Evolutionary conservation across 1,139 yeast genomes (phyloP).

Genomic region (Taiozyma sp.): DNA sequence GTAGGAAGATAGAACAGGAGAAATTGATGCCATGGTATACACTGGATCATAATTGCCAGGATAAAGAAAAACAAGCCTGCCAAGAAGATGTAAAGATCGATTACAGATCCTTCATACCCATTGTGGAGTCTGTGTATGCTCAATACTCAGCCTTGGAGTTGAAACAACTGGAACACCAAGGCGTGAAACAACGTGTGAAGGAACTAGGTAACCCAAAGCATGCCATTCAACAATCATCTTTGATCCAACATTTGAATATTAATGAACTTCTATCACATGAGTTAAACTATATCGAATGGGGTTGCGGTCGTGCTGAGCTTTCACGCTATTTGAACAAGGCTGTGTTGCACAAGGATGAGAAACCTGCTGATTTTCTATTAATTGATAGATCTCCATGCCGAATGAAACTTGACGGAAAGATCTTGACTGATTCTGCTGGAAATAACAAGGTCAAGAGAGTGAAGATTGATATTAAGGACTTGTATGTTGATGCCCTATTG

Average conservation of each 20-base stretch:
- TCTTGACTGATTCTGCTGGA: slow-evolving; percentile 44
- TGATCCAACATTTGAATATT: slow-evolving; percentile 61
- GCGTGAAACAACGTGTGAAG: slow-evolving; percentile 23
- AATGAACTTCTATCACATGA: slow-evolving; percentile 34
- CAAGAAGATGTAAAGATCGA: slow-evolving; percentile 15
- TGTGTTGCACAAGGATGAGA: slow-evolving; percentile 24
- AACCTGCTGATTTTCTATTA: slow-evolving; percentile 44
- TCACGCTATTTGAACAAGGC: slow-evolving; percentile 61
- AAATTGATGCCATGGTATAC: slow-evolving; percentile 35
- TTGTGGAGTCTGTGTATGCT: slow-evolving; percentile 26
- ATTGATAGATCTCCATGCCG: slow-evolving; percentile 77
- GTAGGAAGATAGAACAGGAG: slow-evolving; percentile 28
- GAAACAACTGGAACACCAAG: slow-evolving; percentile 19
- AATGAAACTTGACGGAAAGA: slow-evolving; percentile 71
- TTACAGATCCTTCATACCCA: slow-evolving; percentile 29
- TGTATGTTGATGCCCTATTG: slow-evolving; percentile 46
- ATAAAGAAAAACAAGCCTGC: slow-evolving; percentile 7
- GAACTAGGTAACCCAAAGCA: slow-evolving; percentile 60
- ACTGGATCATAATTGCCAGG: slow-evolving; percentile 21
- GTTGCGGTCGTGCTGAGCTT: slow-evolving; percentile 86
- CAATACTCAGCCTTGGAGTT: slow-evolving; percentile 17
- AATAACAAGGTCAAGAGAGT: slow-evolving; percentile 33
- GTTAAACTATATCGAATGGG: slow-evolving; percentile 64
- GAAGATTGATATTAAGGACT: slow-evolving; percentile 75
- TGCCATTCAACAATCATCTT: slow-evolving; percentile 74